phyloP scores from a whole-genome alignment of 768 basidiomycete species.

The Rhodosporidiobolus sp. region DNA sequence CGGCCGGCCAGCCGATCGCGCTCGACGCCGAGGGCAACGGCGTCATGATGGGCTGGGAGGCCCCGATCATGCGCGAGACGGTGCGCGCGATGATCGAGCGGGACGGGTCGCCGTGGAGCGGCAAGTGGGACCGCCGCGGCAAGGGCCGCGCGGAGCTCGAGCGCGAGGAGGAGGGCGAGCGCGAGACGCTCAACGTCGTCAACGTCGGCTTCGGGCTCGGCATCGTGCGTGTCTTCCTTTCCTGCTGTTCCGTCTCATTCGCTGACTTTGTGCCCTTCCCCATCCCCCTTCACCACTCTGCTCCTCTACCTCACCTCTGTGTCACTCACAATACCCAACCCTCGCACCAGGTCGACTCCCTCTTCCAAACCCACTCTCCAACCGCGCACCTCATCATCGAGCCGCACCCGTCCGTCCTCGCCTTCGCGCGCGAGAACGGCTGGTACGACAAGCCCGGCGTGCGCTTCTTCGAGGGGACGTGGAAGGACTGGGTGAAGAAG shows the following conservation, averaged over 20 bases:
- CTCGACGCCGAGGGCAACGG: conserved; percentile 75
- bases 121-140: conserved; percentile 10
- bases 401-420: conserved; percentile 86
- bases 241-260: too few species aligned
- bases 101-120: conserved; percentile 21
- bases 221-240: conserved; percentile 53
- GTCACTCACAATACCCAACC: neutral
- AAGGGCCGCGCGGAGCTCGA: conserved; percentile 44
- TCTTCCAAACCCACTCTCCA: conserved; percentile 40
- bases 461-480: conserved; percentile 78
- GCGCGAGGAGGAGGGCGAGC: conserved; percentile 36
- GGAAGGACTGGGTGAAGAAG: conserved; percentile 70
- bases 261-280: neutral
- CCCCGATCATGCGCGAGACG: conserved; percentile 77
- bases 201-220: conserved; percentile 95
- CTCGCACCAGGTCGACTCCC: conserved; percentile 37
- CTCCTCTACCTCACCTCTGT: neutral
- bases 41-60: conserved; percentile 99
- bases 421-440: conserved; percentile 66
- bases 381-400: conserved; percentile 79
- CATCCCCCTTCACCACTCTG: neutral
- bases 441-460: conserved; percentile 79
- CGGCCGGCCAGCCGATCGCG: conserved; percentile 77
- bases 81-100: conserved; percentile 62
- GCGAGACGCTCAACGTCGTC: conserved; percentile 59